Evolutionary conservation across 495 filamentous ascomycete genomes (phyloP), one percentile per base, ranked within the genome.

Genomic region (Penicillium antarcticum): DNA sequence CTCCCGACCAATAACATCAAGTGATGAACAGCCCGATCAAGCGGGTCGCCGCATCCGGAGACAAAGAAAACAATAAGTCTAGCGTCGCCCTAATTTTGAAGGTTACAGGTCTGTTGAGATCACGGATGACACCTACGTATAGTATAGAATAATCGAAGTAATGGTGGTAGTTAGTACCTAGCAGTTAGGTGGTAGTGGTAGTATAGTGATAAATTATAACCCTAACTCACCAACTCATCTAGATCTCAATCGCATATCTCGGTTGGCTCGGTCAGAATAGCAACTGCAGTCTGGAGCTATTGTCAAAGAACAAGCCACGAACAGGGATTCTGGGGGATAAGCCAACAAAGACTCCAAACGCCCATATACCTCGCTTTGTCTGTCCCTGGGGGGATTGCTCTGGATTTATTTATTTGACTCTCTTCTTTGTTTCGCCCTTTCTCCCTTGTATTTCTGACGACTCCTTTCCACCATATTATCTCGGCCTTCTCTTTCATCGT

Each of bases 11-110:
- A 49, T 49, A 1, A 8, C 2, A 18, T 3, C 4, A 9, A 7
- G 16, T 10, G 33, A 31, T 38, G 17, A 17, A 5, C 23, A 19
- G 39, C 53, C 61, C 68, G 45, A 48, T 34, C 37, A 39, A 48
- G 63, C 67, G 46, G 51, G 38, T 67, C 63, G 63, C 69, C 71
- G 71, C 69, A 68, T 68, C 58, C 71, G 67, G 70, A 62, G 58
- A 69, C 68, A 70, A 73, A 70, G 67, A 65, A 58, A 65, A 65
- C 64, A 67, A 67, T 67, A 56, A 61, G 37, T 61, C 46, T 54
- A 48, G 51, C 29, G 32, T 42, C 48, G 41, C 46, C 19, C 18
- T 23, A n/a, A 41, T 21, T 34, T 33, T 29, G 16, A 41, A 41
- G 26, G 26, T 29, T 29, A 29, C 26, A 29, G 7, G 26, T 23